phyloP scores from a whole-genome alignment of 2,329 filamentous ascomycete genomes.

The Boeremia exigua region DNA sequence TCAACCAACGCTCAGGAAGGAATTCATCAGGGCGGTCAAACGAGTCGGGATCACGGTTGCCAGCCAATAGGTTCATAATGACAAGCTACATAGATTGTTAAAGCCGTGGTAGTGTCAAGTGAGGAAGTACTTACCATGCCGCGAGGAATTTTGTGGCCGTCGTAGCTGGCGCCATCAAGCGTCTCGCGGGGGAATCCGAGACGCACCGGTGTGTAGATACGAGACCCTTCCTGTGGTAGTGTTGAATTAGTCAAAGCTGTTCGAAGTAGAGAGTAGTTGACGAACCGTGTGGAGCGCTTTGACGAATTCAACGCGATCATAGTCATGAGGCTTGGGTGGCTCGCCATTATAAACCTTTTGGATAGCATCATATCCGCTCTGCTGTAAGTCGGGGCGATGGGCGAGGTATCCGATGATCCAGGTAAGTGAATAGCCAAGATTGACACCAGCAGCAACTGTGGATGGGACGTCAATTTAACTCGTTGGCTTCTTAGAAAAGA shows the following conservation, averaged over 20 bases:
- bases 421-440: conserved; percentile 23
- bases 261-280: no score
- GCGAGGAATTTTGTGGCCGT: neutral
- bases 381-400: conserved; percentile 20
- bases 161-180: neutral
- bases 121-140: neutral
- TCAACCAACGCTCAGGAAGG: neutral
- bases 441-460: conserved; percentile 23
- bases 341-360: conserved; percentile 22
- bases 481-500: neutral
- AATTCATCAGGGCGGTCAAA: neutral
- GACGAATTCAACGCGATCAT: conserved; percentile 20
- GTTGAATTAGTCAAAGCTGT: neutral
- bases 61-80: neutral
- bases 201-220: conserved; percentile 20
- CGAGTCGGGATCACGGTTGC: neutral
- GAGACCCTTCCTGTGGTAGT: conserved; percentile 12
- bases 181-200: conserved; percentile 4
- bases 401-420: conserved; percentile 25
- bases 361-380: conserved; percentile 20
- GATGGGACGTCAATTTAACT: neutral
- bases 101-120: neutral
- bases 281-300: conserved; percentile 20
- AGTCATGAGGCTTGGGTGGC: conserved; percentile 19
- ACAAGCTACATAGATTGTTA: neutral